phyloP scores from a whole-genome alignment of 1,284 basidiomycete genomes.

The Austroboletus novae-zelandiae region DNA sequence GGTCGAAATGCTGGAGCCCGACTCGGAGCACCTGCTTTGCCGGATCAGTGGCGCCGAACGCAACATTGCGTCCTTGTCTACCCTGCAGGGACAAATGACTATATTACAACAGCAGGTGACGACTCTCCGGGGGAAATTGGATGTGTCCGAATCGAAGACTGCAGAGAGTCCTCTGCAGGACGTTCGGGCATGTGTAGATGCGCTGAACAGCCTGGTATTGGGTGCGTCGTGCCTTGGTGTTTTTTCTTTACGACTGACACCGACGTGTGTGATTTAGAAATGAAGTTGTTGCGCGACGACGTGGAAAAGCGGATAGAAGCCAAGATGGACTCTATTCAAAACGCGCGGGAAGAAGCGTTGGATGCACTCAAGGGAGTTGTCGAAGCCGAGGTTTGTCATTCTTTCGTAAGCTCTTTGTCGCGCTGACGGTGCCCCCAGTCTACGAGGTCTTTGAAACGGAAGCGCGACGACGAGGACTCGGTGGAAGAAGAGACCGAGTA shows the following conservation, averaged over 20 bases:
- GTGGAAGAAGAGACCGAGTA: slow-evolving; percentile 3
- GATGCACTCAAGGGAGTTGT: slow-evolving; percentile 20
- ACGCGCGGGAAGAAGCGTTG: slow-evolving; percentile 30
- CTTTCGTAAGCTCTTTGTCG: neutral
- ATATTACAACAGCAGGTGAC: slow-evolving; percentile 34
- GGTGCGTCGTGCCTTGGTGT: slow-evolving; percentile 22
- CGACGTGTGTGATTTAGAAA: slow-evolving; percentile 26
- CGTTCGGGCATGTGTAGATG: slow-evolving; percentile 27
- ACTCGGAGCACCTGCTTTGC: slow-evolving; percentile 33
- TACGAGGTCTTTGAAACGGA: slow-evolving; percentile 25
- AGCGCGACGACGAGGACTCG: slow-evolving; percentile 21
- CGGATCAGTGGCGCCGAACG: slow-evolving; percentile 30
- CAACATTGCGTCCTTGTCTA: slow-evolving; percentile 34
- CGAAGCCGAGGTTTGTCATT: slow-evolving; percentile 17
- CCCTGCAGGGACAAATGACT: slow-evolving; percentile 33
- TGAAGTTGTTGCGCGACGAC: slow-evolving; percentile 34
- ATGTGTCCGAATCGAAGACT: slow-evolving; percentile 14
- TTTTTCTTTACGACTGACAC: neutral
- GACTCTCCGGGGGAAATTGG: slow-evolving; percentile 33
- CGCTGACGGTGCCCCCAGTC: slow-evolving; percentile 16
- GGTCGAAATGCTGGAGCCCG: slow-evolving; percentile 39
- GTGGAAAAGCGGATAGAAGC: slow-evolving; percentile 32
- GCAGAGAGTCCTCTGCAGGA: slow-evolving; percentile 21
- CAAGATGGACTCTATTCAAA: slow-evolving; percentile 29
- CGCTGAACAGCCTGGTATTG: slow-evolving; percentile 27